These are phyloP conservation scores for Tremellales sp. DNA, from an alignment of 1,284 basidiomycete genomes.

Conservation along the genomic window DNA sequence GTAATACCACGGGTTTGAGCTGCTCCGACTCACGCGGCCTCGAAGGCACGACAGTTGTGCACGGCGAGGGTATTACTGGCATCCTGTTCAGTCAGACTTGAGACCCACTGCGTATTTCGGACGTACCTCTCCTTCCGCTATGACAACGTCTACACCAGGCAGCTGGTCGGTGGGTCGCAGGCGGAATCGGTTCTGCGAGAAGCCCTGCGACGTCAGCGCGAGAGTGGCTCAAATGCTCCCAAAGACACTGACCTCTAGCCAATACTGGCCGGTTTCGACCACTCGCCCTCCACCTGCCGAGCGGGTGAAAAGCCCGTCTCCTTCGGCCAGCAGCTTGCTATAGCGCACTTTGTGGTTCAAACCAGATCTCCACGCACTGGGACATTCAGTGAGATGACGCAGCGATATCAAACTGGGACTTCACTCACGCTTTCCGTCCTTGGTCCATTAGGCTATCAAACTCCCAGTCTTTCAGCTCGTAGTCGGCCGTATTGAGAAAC, in stretches of 20 bases:
- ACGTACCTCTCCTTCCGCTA: constrained; percentile 31
- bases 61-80: constrained; percentile 72
- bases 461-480: constrained; percentile 54
- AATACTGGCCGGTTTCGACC: constrained; percentile 63
- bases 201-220: constrained; percentile 50
- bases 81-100: no score
- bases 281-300: constrained; percentile 62
- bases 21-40: constrained; percentile 22
- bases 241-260: constrained; percentile 59
- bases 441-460: constrained; percentile 61
- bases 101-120: neutral
- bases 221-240: constrained; percentile 29
- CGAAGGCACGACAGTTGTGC: constrained; percentile 61
- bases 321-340: constrained; percentile 36
- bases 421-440: constrained; percentile 66
- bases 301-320: constrained; percentile 62
- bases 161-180: constrained; percentile 7
- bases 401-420: neutral
- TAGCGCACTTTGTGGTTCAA: constrained; percentile 21
- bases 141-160: constrained; percentile 27
- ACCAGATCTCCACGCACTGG: constrained; percentile 38
- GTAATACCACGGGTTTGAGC: no score
- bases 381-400: neutral
- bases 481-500: constrained; percentile 63
- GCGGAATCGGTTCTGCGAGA: constrained; percentile 20